Base-by-base conservation (phyloP, 148 eudicot species). In the Vaccinium macrocarpon region DNA sequence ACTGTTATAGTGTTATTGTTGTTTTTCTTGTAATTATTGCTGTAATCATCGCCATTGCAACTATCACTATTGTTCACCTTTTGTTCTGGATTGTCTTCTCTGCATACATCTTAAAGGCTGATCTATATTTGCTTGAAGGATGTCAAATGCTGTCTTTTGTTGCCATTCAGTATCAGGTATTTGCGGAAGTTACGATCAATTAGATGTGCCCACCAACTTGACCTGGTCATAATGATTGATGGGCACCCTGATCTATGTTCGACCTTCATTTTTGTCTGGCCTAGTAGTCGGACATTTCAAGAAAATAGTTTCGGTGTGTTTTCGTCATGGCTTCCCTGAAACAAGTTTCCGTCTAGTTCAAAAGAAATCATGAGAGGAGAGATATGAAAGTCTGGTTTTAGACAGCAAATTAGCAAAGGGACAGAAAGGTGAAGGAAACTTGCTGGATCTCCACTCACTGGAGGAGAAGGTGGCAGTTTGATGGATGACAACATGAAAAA, bases 201-300 rank as follows among this genome's bases (percentile, higher is more conserved):
- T 57, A 53, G 80, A 46, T 74, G 19, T 9, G 53, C 48, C 80
- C 80, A 35, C 46, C 80, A 80, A 55, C 51, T 73, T 73, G 55
- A 50, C 32, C 70, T 80, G 61, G 49, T 57, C 35, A 72, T 72
- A 42, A 21, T 68, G 73, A 68, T 68, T 68, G 3, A 14, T 70
- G 56, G 77, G 46, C 35, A 7, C 48, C 25, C 23, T 29, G 62
- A 25, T 29, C 19, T 13, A 5, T 68, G 4, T 68, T 11, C 19
- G 19, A 68, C 42, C 73, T 68, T 29, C 73, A 27, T 29, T 68
- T 68, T 68, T 27, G 18, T 27, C 18, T 12, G 42, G 38, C 35
- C 19, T 25, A 66, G 25, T 66, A 25, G 10, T 11, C 16, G 35
- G 72, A 29, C 72, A 4, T 12, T 29, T 68, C 25, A 18, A 13